Percentiles rank a stretch among this genome's conserved stretches.
Conservation (phyloP, 768 basidiomycete genomes). For the Cystofilobasidium bisporidii region DNA sequence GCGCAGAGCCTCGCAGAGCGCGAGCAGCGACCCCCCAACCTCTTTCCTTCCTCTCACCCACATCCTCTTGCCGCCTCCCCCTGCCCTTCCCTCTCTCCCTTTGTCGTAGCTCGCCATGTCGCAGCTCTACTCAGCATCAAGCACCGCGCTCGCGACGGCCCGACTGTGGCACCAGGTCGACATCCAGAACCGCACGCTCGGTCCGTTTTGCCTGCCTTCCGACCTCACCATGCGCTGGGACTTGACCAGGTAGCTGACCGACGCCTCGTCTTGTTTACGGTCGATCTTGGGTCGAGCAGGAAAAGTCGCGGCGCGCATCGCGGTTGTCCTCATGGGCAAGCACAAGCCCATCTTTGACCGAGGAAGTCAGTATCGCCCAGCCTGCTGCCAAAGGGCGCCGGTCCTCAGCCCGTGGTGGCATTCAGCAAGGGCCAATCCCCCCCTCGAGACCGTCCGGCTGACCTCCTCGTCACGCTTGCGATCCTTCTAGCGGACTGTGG, state of each 20-base stretch:
- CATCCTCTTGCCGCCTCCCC: neutral
- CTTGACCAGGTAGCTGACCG: no score
- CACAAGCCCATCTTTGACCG: slow-evolving; percentile 97
- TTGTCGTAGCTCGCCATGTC: slow-evolving; percentile 6
- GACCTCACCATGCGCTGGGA: neutral
- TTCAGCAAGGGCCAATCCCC: no score
- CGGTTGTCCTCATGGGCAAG: slow-evolving; percentile 95
- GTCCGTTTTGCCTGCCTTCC: slow-evolving; percentile 36
- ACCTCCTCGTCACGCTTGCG: neutral
- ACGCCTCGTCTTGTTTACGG: no score
- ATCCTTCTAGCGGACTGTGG: slow-evolving; percentile 74
- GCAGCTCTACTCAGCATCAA: slow-evolving; percentile 9
- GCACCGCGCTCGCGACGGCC: slow-evolving; percentile 95
- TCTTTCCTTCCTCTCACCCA: neutral
- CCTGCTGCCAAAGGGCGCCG: neutral
- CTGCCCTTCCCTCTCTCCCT: neutral
- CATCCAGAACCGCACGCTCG: slow-evolving; percentile 79
- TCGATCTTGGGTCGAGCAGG: neutral
- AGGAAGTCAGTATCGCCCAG: slow-evolving; percentile 51
- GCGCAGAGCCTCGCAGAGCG: no score
- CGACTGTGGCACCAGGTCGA: slow-evolving; percentile 94
- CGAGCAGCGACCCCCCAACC: neutral
- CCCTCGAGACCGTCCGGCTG: no score
- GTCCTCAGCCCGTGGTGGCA: neutral
- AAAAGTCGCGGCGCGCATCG: slow-evolving; percentile 87